Base-by-base conservation (phyloP, 306 rosid genomes). In the Datisca glomerata region DNA sequence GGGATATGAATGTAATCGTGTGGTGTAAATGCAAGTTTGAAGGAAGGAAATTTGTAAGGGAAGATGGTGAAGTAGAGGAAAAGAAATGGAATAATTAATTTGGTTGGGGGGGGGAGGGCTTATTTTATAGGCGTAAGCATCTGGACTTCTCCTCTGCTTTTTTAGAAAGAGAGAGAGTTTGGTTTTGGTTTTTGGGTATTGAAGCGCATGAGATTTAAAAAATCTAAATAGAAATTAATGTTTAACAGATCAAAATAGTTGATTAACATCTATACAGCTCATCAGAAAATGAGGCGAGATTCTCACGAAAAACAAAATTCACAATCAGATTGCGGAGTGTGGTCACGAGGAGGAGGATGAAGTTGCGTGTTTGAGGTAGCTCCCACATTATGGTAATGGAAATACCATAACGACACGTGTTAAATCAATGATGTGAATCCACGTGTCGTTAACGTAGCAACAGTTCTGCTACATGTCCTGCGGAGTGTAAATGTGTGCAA, bases 61-160 rank as follows among this genome's bases (percentile, higher is more conserved):
- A 5, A 9, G 15, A 2, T 21, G 31, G 14, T 15, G 2, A 7
- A 0, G 25, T 12, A 29, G 36, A 8, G 6, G 9, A 25, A n/a
- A 11, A 18, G 40, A 18, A 7, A 12, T 23, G 7, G 25, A 14
- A 47, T 12, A 0, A 4, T 22, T 8, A 15, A 18, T 18, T 15
- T 2, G 29, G 8, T 9, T 5, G n/a, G 3, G 36, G 41, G 12
- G 24, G 1, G 47, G 28, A 35, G 19, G n/a, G n/a, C 16, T 33
- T 9, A 0, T 12, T 48, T 15, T 9, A 32, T 8, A 13, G 1
- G 57, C 43, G 57, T 41, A 49, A 41, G 59, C 45, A 21, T 56
- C 49, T 56, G 12, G 55, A 51, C 18, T 28, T 23, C 25, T 56
- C 59, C 16, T 17, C 9, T 15, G 33, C 28, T 23, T 47, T 62